Conservation (phyloP, 2,329 filamentous ascomycete species). For the Arachnopeziza araneosa region DNA sequence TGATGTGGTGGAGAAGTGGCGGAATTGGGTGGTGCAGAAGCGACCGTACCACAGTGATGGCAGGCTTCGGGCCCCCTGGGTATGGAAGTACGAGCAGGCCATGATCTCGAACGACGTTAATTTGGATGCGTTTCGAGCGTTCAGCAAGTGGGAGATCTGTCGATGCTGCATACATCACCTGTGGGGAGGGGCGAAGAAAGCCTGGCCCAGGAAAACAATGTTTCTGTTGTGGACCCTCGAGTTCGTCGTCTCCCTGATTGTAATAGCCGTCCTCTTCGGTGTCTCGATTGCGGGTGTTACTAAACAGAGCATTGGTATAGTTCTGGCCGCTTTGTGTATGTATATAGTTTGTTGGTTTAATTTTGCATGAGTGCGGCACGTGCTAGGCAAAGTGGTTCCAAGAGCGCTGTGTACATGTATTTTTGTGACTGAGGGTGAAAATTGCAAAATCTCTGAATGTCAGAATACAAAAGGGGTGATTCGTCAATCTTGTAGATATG, state of each 20-base stretch:
- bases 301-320: not conserved
- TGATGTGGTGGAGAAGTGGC: not conserved
- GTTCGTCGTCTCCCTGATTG: not conserved
- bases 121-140: not conserved
- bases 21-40: not conserved
- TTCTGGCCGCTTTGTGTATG: not conserved
- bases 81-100: not conserved
- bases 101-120: not conserved
- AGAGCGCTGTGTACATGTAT: too few relatives aligned
- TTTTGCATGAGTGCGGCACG: not conserved
- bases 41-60: not conserved
- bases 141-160: not conserved
- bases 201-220: not conserved
- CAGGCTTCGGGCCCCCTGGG: not conserved
- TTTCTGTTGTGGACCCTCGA: too few relatives aligned
- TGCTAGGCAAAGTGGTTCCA: too few relatives aligned
- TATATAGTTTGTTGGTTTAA: not conserved
- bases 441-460: too few relatives aligned
- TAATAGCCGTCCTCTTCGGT: not conserved
- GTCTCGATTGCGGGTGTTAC: not conserved
- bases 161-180: not conserved
- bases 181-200: not conserved
- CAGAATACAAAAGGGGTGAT: too few relatives aligned
- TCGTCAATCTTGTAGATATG: too few relatives aligned
- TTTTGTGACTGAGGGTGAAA: too few relatives aligned